Evolutionary conservation across 108 stramenopile genomes (phyloP).

Genomic region (Epithemia pelagica): DNA sequence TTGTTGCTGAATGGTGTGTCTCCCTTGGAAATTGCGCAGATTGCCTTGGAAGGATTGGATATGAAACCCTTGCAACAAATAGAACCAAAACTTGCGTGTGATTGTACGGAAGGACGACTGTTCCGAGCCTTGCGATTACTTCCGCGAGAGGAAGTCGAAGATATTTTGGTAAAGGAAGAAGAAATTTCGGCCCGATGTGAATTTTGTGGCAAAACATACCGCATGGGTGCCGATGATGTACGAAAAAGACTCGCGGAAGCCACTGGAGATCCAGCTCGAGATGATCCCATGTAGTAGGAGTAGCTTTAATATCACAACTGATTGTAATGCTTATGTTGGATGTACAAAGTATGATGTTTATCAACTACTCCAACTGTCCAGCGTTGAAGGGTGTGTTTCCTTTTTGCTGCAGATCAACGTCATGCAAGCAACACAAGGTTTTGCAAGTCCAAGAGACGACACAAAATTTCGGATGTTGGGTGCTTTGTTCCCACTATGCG

Average conservation of each 20-base stretch:
- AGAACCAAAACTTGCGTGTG: conserved; percentile 44
- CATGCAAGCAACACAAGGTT: neutral
- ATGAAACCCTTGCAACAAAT: conserved; percentile 69
- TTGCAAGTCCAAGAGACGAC: neutral
- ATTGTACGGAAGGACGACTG: conserved; percentile 70
- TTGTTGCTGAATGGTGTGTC: conserved; percentile 61
- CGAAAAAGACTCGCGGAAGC: conserved; percentile 45
- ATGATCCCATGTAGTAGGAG: conserved; percentile 11
- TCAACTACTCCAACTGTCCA: neutral
- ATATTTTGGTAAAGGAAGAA: conserved; percentile 59
- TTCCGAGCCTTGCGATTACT: conserved; percentile 68
- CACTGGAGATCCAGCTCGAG: conserved; percentile 60
- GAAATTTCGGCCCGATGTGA: conserved; percentile 79
- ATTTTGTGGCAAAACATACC: conserved; percentile 78
- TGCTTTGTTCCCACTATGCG: no score
- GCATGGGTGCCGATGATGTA: conserved; percentile 67
- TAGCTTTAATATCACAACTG: neutral
- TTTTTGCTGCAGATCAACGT: neutral
- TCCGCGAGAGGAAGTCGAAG: conserved; percentile 69
- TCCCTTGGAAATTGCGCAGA: conserved; percentile 63
- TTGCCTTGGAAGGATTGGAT: conserved; percentile 72
- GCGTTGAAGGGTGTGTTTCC: neutral
- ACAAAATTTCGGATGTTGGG: no score
- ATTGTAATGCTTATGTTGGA: no score
- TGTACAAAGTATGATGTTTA: no score